These are phyloP conservation scores for Aegle marmelos DNA, from an alignment of 345 rosid genomes.

Conservation along the genomic window DNA sequence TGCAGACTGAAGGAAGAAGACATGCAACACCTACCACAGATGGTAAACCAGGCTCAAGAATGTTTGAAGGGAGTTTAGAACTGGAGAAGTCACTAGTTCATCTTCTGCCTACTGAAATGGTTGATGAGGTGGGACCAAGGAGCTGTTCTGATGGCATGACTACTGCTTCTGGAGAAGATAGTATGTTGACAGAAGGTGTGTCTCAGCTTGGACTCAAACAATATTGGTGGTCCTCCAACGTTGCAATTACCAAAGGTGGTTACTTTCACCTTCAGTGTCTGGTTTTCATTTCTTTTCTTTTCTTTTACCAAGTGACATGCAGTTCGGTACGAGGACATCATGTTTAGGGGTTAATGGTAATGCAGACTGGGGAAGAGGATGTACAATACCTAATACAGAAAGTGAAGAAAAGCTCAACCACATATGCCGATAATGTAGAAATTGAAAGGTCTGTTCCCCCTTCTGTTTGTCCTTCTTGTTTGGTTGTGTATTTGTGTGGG, in stretches of 20 bases:
- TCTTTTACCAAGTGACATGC: conserved; percentile 4
- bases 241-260: conserved; percentile 23
- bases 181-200: conserved; percentile 25
- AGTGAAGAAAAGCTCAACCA: not conserved
- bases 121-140: conserved; percentile 27
- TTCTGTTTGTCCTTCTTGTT: not conserved
- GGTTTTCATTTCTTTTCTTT: not conserved
- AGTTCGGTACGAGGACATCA: conserved; percentile 2
- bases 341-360: conserved; percentile 2
- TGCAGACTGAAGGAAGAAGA: conserved; percentile 30
- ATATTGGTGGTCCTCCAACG: conserved; percentile 18
- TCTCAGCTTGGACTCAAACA: conserved; percentile 27
- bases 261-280: not conserved
- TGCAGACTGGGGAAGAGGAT: conserved; percentile 25
- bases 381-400: conserved; percentile 3
- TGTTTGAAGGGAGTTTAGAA: conserved; percentile 27
- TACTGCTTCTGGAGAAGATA: conserved; percentile 22
- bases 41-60: conserved; percentile 18
- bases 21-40: conserved; percentile 8
- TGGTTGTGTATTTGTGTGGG: not conserved
- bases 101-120: conserved; percentile 28
- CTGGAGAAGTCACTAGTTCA: conserved; percentile 28
- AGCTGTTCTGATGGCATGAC: conserved; percentile 14
- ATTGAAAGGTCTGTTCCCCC: conserved; percentile 23
- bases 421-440: conserved; percentile 10